Percentiles rank a stretch among this genome's conserved stretches.
These are phyloP conservation scores for Pseudogymnoascus sp. DNA, from an alignment of 2,329 filamentous ascomycete species.

Conservation along the genomic window DNA sequence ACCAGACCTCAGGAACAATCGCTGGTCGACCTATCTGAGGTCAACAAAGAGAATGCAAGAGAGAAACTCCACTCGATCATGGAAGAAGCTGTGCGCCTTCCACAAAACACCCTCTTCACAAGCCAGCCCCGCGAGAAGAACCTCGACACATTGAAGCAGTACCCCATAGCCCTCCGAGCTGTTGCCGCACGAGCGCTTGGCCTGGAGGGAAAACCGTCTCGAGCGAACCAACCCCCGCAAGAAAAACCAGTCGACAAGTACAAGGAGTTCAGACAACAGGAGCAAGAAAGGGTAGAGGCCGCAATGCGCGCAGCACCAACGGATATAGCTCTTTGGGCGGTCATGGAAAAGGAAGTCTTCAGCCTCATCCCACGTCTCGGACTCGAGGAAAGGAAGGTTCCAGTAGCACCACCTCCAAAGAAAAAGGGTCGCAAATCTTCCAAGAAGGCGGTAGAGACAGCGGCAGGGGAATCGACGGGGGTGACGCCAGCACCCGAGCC, in stretches of 20 bases:
- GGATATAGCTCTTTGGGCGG: constrained; percentile 60
- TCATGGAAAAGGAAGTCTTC: constrained; percentile 63
- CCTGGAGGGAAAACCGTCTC: constrained; percentile 14
- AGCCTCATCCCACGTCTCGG: constrained; percentile 50
- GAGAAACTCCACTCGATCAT: constrained; percentile 13
- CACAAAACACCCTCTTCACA: constrained; percentile 4
- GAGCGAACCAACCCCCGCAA: constrained; percentile 10
- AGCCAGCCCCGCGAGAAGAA: constrained; percentile 1
- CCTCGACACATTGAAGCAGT: constrained; percentile 20
- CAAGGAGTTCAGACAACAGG: constrained; percentile 31
- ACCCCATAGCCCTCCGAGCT: constrained; percentile 25
- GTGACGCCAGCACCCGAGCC: not conserved
- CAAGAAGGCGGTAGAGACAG: not conserved
- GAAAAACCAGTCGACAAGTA: not conserved
- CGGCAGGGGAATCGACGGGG: constrained; percentile 13
- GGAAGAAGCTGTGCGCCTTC: not conserved
- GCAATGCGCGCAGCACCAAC: constrained; percentile 49
- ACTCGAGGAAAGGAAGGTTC: constrained; percentile 33
- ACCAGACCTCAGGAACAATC: constrained; percentile 11
- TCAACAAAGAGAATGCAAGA: constrained; percentile 15
- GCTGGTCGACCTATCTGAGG: not conserved
- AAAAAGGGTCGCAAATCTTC: constrained; percentile 11
- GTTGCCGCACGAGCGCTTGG: constrained; percentile 28
- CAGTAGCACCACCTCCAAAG: constrained; percentile 1
- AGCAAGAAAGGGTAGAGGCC: constrained; percentile 46